A percentile compares a stretch with the other conserved stretches of the same genome.
Conservation (phyloP, 2,329 filamentous ascomycete genomes). For the Pleomassaria siparia region DNA sequence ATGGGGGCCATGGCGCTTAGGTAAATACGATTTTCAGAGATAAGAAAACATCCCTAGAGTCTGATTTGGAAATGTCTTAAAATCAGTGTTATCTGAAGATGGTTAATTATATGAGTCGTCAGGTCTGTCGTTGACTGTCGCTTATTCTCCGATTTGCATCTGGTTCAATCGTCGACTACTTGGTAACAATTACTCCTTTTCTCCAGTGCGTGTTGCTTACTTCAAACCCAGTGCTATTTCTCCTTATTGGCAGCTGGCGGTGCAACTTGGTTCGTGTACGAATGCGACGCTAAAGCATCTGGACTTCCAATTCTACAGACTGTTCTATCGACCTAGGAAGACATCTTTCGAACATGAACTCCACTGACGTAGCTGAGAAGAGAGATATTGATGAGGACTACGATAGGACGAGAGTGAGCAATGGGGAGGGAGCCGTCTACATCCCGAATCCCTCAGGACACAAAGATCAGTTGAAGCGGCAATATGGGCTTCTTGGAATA, state of each 20-base stretch:
- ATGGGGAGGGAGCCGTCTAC: slow-evolving; percentile 39
- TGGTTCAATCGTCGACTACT: neutral
- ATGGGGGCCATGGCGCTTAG: slow-evolving; percentile 10
- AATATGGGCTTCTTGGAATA: slow-evolving; percentile 62
- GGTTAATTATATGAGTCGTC: slow-evolving; percentile 7
- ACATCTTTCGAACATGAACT: neutral
- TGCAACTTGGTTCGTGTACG: neutral
- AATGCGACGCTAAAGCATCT: neutral
- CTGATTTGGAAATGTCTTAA: slow-evolving; percentile 1
- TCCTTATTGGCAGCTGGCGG: neutral
- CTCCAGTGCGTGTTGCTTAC: neutral
- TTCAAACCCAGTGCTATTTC: neutral
- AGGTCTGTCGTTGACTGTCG: neutral
- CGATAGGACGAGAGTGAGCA: slow-evolving; percentile 15
- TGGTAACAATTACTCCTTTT: neutral
- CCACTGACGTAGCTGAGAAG: slow-evolving; percentile 7
- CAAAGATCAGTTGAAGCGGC: slow-evolving; percentile 62
- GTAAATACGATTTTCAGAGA: slow-evolving; percentile 13
- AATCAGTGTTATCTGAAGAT: neutral
- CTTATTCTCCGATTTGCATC: neutral
- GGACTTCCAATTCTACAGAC: neutral
- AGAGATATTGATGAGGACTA: slow-evolving; percentile 6
- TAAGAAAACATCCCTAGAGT: slow-evolving; percentile 10
- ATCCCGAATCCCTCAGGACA: slow-evolving; percentile 66
- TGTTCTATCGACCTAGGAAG: neutral